Evolutionary conservation across 2,329 filamentous ascomycete species (phyloP).

Genomic region (Calonectria honghensis): DNA sequence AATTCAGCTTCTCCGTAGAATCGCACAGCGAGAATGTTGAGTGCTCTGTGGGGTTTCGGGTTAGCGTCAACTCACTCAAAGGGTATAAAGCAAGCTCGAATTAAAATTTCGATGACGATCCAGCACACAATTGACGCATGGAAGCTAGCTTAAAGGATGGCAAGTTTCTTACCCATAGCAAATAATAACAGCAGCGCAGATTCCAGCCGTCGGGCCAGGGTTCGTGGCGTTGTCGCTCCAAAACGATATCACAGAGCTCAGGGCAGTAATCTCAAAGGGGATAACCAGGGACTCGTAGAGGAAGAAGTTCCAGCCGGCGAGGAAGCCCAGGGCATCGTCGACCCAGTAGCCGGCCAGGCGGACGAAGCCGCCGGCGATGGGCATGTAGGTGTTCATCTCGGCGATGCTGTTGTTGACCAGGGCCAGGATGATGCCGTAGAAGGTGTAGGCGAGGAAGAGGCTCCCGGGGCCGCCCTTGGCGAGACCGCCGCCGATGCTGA

Average conservation of each 20-base stretch:
- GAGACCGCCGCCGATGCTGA: slow-evolving; percentile 76
- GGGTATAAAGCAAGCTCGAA: background rate
- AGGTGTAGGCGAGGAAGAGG: slow-evolving; percentile 75
- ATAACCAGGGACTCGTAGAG: slow-evolving; percentile 66
- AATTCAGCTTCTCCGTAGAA: slow-evolving; percentile 85
- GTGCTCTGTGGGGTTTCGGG: slow-evolving; percentile 59
- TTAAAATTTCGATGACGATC: background rate
- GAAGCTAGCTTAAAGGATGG: background rate
- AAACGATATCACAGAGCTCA: slow-evolving; percentile 65
- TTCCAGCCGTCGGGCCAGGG: slow-evolving; percentile 79
- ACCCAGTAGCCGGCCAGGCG: slow-evolving; percentile 79
- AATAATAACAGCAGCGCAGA: slow-evolving; percentile 74
- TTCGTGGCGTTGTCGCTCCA: slow-evolving; percentile 68
- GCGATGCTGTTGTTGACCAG: slow-evolving; percentile 80
- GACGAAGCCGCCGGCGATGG: slow-evolving; percentile 78
- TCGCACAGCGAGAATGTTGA: slow-evolving; percentile 80
- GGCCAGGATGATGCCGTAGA: slow-evolving; percentile 74
- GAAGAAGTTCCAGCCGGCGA: slow-evolving; percentile 67
- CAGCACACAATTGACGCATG: background rate
- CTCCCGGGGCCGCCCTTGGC: slow-evolving; percentile 66
- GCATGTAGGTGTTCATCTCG: slow-evolving; percentile 79
- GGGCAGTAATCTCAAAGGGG: slow-evolving; percentile 65
- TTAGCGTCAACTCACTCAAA: slow-evolving; percentile 13
- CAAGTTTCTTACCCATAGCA: slow-evolving; percentile 72
- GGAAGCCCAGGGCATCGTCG: slow-evolving; percentile 78